Conservation (phyloP, 345 rosid species). For the Camelina neglecta region DNA sequence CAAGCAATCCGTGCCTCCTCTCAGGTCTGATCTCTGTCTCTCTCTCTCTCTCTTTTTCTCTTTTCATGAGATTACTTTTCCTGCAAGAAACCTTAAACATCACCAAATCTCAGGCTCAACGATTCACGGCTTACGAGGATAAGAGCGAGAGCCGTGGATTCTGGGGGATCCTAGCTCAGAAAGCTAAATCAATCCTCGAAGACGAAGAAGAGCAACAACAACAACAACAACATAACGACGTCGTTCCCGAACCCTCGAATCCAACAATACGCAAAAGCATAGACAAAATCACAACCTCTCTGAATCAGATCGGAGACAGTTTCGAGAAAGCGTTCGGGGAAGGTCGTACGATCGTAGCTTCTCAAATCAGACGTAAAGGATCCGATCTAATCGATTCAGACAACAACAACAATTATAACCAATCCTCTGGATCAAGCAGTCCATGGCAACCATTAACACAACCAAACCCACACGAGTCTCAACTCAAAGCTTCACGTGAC, state of each 20-base stretch:
- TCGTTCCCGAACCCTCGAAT: slow-evolving; percentile 48
- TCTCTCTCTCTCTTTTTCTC: not conserved
- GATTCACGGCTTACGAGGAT: slow-evolving; percentile 70
- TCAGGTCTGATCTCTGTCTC: slow-evolving; percentile 50
- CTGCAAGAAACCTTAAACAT: slow-evolving; percentile 18
- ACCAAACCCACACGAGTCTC: slow-evolving; percentile 65
- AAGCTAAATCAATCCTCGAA: slow-evolving; percentile 83
- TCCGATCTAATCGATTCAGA: slow-evolving; percentile 40
- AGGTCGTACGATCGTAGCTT: slow-evolving; percentile 85
- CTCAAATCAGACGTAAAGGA: slow-evolving; percentile 75
- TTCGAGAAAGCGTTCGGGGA: slow-evolving; percentile 94
- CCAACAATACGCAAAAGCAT: slow-evolving; percentile 73
- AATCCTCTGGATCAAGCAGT: slow-evolving; percentile 48
- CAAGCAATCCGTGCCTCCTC: slow-evolving; percentile 85
- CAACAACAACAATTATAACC: slow-evolving; percentile 34
- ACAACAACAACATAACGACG: slow-evolving; percentile 10
- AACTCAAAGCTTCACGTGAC: slow-evolving; percentile 99
- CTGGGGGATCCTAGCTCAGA: slow-evolving; percentile 88
- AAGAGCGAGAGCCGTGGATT: slow-evolving; percentile 59
- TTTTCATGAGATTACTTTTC: not conserved
- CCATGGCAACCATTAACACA: slow-evolving; percentile 56
- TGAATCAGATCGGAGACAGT: slow-evolving; percentile 83
- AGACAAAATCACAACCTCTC: slow-evolving; percentile 72
- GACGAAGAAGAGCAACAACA: slow-evolving; percentile 55
- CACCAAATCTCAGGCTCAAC: slow-evolving; percentile 46